Evolutionary conservation across 2,329 filamentous ascomycete genomes (phyloP), one percentile per base, ranked within the genome.

Genomic region (Colletotrichum cuscutae): DNA sequence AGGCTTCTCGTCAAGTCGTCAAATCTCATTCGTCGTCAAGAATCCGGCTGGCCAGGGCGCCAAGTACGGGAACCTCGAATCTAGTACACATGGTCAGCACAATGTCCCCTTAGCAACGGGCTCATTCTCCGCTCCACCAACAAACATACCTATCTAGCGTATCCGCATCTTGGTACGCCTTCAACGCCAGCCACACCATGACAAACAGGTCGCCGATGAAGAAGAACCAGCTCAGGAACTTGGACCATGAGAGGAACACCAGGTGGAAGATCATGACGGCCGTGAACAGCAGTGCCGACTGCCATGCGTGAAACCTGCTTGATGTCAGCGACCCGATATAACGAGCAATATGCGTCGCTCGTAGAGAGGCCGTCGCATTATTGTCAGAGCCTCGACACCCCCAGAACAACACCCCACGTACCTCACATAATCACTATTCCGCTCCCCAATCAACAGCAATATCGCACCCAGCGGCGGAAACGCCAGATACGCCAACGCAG

Each of bases 351-450:
- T 26, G 5, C 11, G 1, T 52, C 5, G 19, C 26, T n/a, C 9
- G 7, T 8, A 19, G 26, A 9, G 15, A 26, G 9, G 12, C 37
- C 19, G 5, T 7, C 24, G 24, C 2, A 7, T 28, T 5, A 5
- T 13, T 11, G 42, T 26, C 26, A 69, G 7, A 22, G 19, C 28
- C 11, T 24, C 5, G 4, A 53, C 26, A 15, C n/a, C 76, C 13
- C 67, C 11, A 13, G 5, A 5, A 12, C 6, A 28, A 35, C 28
- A 26, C 53, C 28, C 71, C 72, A 80, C 89, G 71, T 84, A 96
- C 94, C 97, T 90, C 70, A 99, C 97, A 82, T 98, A 99, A 84
- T 99, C 97, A 80, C 95, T 98, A 86, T 98, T 97, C 80, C 95
- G 91, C 87, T 99, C 97, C 75, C 96, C 81, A 57, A 98, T 89